These are phyloP conservation scores for Epichloe sp. DNA, from an alignment of 2,329 filamentous ascomycete species.

Conservation along the genomic window DNA sequence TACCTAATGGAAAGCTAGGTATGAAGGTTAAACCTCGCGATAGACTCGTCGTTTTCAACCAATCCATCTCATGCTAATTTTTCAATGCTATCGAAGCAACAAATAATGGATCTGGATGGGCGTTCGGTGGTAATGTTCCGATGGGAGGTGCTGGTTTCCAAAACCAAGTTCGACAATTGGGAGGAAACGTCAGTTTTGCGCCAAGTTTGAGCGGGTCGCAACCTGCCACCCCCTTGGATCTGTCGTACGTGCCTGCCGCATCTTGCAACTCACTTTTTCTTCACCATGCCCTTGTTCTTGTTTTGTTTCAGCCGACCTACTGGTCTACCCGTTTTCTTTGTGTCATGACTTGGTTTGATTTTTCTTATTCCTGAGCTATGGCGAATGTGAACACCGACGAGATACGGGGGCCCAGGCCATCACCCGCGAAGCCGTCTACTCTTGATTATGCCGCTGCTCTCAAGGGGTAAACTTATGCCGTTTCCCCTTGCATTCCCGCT, in stretches of 20 bases:
- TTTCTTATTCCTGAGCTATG: conserved; percentile 1
- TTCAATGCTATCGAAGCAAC: conserved; percentile 19
- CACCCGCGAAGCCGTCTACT: neutral
- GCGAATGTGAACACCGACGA: conserved; percentile 6
- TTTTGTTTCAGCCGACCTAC: neutral
- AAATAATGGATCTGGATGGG: conserved; percentile 44
- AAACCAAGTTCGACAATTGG: conserved; percentile 39
- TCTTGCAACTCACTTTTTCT: conserved; percentile 1
- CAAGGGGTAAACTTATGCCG: conserved; percentile 15
- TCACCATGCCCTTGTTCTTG: neutral
- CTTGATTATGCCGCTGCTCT: conserved; percentile 19
- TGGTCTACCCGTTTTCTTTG: neutral
- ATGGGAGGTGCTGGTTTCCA: conserved; percentile 44
- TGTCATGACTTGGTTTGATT: neutral
- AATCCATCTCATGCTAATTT: neutral
- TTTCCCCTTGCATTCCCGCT: neutral
- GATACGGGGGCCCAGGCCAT: conserved; percentile 7
- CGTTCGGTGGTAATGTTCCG: conserved; percentile 47
- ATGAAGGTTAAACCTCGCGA: conserved; percentile 5
- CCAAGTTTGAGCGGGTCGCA: conserved; percentile 53
- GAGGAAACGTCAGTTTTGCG: conserved; percentile 50
- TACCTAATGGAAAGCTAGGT: conserved; percentile 56
- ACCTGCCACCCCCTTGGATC: conserved; percentile 47
- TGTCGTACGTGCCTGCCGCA: conserved; percentile 42
- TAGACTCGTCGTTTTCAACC: too few species aligned